Percentiles rank a stretch among this genome's conserved stretches.
phyloP scores from a whole-genome alignment of 2,329 filamentous ascomycete species.

The Botrytis sinoallii region DNA sequence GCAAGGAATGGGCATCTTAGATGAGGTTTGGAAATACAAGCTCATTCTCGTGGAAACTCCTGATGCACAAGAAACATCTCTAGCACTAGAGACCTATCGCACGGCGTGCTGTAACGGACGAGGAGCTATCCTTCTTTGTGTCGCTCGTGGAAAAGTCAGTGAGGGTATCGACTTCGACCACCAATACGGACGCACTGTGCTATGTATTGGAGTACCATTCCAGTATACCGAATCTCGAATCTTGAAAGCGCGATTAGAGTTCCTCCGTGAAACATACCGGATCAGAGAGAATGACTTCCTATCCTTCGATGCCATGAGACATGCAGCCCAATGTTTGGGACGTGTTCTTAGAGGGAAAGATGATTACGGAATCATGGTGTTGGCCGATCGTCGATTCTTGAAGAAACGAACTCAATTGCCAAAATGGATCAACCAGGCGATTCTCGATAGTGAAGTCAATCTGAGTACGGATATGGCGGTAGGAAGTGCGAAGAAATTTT shows the following conservation, averaged over 20 bases:
- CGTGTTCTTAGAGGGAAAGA: conserved; percentile 95
- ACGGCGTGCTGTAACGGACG: conserved; percentile 97
- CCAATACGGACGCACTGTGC: conserved; percentile 91
- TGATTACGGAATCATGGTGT: conserved; percentile 99
- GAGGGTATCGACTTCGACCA: conserved; percentile 99
- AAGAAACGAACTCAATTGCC: conserved; percentile 88
- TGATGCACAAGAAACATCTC: conserved; percentile 92
- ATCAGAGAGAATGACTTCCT: conserved; percentile 97
- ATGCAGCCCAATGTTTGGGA: conserved; percentile 92
- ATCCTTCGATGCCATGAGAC: conserved; percentile 99
- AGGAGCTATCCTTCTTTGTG: conserved; percentile 88
- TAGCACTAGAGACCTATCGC: conserved; percentile 93
- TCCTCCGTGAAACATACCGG: conserved; percentile 93
- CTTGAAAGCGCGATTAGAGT: conserved; percentile 90
- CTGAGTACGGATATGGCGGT: conserved; percentile 95
- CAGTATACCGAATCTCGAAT: conserved; percentile 98
- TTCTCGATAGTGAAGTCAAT: conserved; percentile 82
- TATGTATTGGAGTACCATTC: conserved; percentile 96
- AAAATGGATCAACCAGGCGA: conserved; percentile 91
- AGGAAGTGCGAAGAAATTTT: conserved; percentile 81
- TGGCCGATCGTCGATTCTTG: conserved; percentile 89
- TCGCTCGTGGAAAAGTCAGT: conserved; percentile 93
- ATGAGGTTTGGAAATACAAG: conserved; percentile 99
- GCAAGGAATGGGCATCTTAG: conserved; percentile 97
- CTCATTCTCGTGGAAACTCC: conserved; percentile 96